These are phyloP conservation scores for Cryptococcus floricola DNA, from an alignment of 1,284 basidiomycete genomes.

Conservation along the genomic window DNA sequence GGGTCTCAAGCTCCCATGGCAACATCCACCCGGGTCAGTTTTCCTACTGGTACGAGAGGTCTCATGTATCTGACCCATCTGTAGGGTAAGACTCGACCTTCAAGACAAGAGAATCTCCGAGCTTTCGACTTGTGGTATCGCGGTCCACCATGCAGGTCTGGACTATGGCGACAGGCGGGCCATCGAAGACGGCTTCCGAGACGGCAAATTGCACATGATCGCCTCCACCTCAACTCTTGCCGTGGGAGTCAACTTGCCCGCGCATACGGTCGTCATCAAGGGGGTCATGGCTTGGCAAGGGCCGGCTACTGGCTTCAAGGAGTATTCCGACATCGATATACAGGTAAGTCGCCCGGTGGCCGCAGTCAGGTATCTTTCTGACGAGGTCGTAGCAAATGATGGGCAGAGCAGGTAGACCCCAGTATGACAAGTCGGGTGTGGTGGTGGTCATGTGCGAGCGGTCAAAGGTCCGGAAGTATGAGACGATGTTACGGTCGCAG, in stretches of 20 bases:
- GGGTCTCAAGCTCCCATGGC: conserved; percentile 62
- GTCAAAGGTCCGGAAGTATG: conserved; percentile 31
- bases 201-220: conserved; percentile 46
- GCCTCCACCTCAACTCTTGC: conserved; percentile 53
- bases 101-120: conserved; percentile 32
- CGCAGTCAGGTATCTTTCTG: background rate
- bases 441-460: conserved; percentile 41
- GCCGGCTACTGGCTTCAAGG: conserved; percentile 27
- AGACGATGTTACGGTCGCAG: conserved; percentile 43
- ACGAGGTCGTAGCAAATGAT: conserved; percentile 44
- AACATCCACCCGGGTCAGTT: conserved; percentile 51
- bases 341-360: conserved; percentile 27
- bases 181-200: conserved; percentile 51
- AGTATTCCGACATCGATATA: conserved; percentile 50
- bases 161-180: conserved; percentile 47
- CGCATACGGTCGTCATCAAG: conserved; percentile 50
- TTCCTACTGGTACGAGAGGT: conserved; percentile 1
- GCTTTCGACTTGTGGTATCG: conserved; percentile 47
- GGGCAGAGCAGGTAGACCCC: conserved; percentile 75
- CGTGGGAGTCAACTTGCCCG: conserved; percentile 55
- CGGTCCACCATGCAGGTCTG: conserved; percentile 56
- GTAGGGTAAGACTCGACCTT: conserved; percentile 14
- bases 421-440: conserved; percentile 62
- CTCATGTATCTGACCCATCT: background rate
- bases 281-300: conserved; percentile 44